Base-by-base conservation (phyloP, 1,284 basidiomycete species). In the Cutaneotrichosporon cavernicola region DNA sequence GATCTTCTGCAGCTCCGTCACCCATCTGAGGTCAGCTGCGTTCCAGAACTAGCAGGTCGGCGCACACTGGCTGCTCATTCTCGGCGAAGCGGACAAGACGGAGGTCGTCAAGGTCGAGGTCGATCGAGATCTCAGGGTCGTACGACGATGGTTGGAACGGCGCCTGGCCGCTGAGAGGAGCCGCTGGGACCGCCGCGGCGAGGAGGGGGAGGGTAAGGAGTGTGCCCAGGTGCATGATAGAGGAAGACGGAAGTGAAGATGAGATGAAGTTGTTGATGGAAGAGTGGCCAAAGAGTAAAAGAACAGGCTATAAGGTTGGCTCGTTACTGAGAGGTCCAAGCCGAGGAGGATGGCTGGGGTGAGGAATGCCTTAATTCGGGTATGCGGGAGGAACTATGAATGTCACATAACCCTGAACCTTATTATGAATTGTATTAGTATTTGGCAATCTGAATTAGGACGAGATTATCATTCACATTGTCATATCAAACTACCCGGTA, bases 1-100 rank as follows among this genome's bases (percentile, higher is more conserved):
- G 67, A 94, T 90, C 90, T 92, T 95, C 71, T 93, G 87, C 38
- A 89, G 81, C 79, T 95, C 92, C 14, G 90, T 86, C 80, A 92
- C 88, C 87, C 87, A 89, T 38, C 88, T 84, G 8, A 8, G 9
- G 60, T 72, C 40, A 69, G 66, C 63, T 22, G 4, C 8, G 21
- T 8, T 14, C 18, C 16, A 8, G 6, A 26, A n/a, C 13, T 4
- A 13, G 18, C 11, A 18, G 31, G 30, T 26, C 10, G 14, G 22
- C 63, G 38, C 40, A 79, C 72, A 79, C 76, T 22, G 90, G 89
- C 13, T 82, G 80, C 64, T 80, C 76, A 66, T 86, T 81, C 58
- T 86, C 88, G 64, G 88, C 85, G 72, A 91, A 83, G 76, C 91
- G 86, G 57, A 95, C 87, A 56, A 93, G 84, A 60, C 92, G 86